Conservation (phyloP, 164 flowering plant species). For the Macadamia integrifolia region DNA sequence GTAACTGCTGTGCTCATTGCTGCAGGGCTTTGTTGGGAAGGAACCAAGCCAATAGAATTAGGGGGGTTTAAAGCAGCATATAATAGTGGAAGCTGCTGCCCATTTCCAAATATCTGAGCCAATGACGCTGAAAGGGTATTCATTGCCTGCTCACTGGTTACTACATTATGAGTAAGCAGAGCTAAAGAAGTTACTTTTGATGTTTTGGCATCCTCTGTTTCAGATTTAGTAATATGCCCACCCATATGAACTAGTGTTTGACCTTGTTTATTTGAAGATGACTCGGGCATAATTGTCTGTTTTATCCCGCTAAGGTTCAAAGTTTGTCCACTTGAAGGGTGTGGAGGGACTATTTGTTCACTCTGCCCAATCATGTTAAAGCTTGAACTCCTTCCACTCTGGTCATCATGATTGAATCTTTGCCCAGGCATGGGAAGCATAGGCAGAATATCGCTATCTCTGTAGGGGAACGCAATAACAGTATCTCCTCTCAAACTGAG, state of each 20-base stretch:
- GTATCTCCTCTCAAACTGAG: conserved; percentile 4
- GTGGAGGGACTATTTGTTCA: conserved; percentile 8
- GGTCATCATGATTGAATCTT: conserved; percentile 1
- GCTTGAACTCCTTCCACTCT: conserved; percentile 4
- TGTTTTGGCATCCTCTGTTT: conserved; percentile 13
- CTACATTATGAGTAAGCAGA: conserved; percentile 19
- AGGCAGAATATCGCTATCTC: not conserved
- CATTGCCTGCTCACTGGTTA: conserved; percentile 33
- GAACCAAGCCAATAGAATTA: conserved; percentile 16
- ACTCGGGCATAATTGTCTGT: conserved; percentile 10
- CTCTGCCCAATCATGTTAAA: conserved; percentile 7
- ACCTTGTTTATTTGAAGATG: conserved; percentile 15
- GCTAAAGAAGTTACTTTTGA: conserved; percentile 21
- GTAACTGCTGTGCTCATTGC: conserved; percentile 15
- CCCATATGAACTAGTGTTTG: conserved; percentile 11
- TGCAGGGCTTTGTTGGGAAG: conserved; percentile 19
- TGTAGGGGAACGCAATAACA: not conserved
- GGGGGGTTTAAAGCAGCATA: conserved; percentile 38
- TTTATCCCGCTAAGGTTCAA: conserved; percentile 15
- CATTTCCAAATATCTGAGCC: conserved; percentile 49
- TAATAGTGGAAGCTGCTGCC: conserved; percentile 46
- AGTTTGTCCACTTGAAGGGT: conserved; percentile 2
- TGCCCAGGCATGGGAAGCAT: conserved; percentile 14
- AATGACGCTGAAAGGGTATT: conserved; percentile 43
- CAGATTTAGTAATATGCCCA: conserved; percentile 11